Conservation (phyloP, 164 flowering plant genomes). For the Tinospora cordifolia region DNA sequence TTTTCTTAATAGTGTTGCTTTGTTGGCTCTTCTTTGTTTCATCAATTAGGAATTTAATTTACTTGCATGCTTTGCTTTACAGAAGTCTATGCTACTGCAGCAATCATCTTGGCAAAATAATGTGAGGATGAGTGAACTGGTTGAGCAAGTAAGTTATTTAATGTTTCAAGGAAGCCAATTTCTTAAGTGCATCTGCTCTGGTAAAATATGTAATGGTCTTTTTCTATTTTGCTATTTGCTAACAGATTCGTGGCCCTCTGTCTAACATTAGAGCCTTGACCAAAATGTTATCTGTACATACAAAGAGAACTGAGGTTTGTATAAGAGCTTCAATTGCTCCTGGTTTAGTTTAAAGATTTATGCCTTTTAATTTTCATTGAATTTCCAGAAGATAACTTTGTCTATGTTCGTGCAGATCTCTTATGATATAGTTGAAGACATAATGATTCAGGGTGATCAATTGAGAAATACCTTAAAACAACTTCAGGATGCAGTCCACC, state of each 20-base stretch:
- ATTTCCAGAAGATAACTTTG: background rate
- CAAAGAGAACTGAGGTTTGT: slow-evolving; percentile 70
- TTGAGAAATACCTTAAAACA: slow-evolving; percentile 70
- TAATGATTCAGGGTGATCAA: slow-evolving; percentile 71
- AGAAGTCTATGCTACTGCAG: slow-evolving; percentile 89
- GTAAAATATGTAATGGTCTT: slow-evolving; percentile 5
- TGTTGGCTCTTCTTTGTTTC: background rate
- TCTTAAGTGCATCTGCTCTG: background rate
- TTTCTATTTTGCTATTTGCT: slow-evolving; percentile 5
- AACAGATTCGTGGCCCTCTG: slow-evolving; percentile 83
- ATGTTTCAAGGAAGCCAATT: slow-evolving; percentile 1
- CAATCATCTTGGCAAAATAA: slow-evolving; percentile 96
- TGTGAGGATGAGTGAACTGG: slow-evolving; percentile 73
- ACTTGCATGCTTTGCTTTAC: slow-evolving; percentile 21
- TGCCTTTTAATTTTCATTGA: background rate
- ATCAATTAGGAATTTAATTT: slow-evolving; percentile 2
- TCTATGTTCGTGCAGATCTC: slow-evolving; percentile 45
- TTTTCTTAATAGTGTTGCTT: background rate
- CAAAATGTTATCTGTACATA: slow-evolving; percentile 65
- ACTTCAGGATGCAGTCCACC: slow-evolving; percentile 84
- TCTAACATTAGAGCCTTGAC: slow-evolving; percentile 76
- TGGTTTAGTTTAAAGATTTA: slow-evolving; percentile 1
- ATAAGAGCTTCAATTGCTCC: background rate
- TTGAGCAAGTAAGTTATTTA: slow-evolving; percentile 65
- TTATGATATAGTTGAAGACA: slow-evolving; percentile 75